These are phyloP conservation scores for Suillus spraguei DNA, from an alignment of 768 basidiomycete species.

Conservation along the genomic window DNA sequence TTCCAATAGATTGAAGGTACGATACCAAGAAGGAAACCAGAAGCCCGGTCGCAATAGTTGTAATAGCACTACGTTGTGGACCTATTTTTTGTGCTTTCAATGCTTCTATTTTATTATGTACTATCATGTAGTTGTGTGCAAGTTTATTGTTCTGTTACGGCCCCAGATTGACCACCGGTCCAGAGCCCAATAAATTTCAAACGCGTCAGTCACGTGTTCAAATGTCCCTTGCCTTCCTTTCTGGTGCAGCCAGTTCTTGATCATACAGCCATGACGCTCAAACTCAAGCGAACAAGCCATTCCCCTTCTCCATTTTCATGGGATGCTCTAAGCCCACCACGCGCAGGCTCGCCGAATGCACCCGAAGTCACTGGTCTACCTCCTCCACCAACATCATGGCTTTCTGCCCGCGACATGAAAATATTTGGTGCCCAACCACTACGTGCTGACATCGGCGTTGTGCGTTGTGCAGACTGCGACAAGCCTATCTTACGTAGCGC, in stretches of 20 bases:
- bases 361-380: slow-evolving; percentile 47
- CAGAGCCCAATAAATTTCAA: not conserved
- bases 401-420: slow-evolving; percentile 86
- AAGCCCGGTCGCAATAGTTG: not conserved
- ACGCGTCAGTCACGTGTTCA: not conserved
- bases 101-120: not conserved
- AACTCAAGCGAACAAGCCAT: slow-evolving; percentile 44
- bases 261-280: slow-evolving; percentile 40
- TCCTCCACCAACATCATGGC: slow-evolving; percentile 83
- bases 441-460: slow-evolving; percentile 62
- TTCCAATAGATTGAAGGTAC: slow-evolving; percentile 6
- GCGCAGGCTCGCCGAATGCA: slow-evolving; percentile 31
- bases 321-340: slow-evolving; percentile 44
- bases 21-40: slow-evolving; percentile 5
- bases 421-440: slow-evolving; percentile 81
- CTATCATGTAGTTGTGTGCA: slow-evolving; percentile 1
- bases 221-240: slow-evolving; percentile 3
- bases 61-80: slow-evolving; percentile 1
- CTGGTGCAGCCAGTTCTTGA: not conserved
- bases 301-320: slow-evolving; percentile 65
- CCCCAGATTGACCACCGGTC: not conserved
- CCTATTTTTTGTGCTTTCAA: not conserved
- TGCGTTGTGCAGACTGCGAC: slow-evolving; percentile 78
- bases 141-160: not conserved
- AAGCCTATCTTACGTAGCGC: slow-evolving; percentile 82